Evolutionary conservation across 2,329 filamentous ascomycete genomes (phyloP).

Genomic region (Aspergillaceae sp.): DNA sequence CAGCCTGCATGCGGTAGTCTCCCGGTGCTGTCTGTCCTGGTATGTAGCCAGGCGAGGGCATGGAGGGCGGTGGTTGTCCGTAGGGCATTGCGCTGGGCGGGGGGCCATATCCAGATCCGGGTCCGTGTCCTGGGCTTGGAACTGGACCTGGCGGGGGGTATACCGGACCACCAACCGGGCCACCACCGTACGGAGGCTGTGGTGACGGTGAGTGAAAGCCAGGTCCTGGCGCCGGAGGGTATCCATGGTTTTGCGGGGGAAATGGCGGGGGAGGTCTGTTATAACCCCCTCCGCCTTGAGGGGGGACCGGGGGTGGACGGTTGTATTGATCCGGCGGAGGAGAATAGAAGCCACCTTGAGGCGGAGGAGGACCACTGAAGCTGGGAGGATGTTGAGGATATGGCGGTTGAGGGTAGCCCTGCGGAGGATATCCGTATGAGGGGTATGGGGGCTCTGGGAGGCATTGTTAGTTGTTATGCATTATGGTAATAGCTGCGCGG

Average conservation of each 20-base stretch:
- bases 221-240: conserved; percentile 2
- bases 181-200: conserved; percentile 10
- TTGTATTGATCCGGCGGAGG: conserved; percentile 23
- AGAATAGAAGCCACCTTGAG: conserved; percentile 16
- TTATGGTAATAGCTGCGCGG: background rate
- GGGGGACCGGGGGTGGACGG: conserved; percentile 22
- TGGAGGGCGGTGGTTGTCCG: conserved; percentile 28
- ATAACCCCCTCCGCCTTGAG: too few relatives aligned
- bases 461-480: background rate
- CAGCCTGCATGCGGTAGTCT: conserved; percentile 60
- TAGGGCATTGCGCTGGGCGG: conserved; percentile 13
- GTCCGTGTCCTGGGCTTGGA: conserved; percentile 2
- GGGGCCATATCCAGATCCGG: conserved; percentile 9
- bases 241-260: conserved; percentile 11
- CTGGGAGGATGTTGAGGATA: conserved; percentile 13
- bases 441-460: conserved; percentile 18
- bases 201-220: conserved; percentile 9
- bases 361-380: conserved; percentile 12
- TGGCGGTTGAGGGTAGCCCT: conserved; percentile 17
- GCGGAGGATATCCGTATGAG: conserved; percentile 17
- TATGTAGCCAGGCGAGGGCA: conserved; percentile 66
- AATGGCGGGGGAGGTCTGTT: conserved; percentile 15
- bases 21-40: conserved; percentile 58
- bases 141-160: conserved; percentile 23
- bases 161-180: conserved; percentile 8